Evolutionary conservation across 257 asterid genomes (phyloP), one percentile per base, ranked within the genome.

Genomic region (Salvia miltiorrhiza): DNA sequence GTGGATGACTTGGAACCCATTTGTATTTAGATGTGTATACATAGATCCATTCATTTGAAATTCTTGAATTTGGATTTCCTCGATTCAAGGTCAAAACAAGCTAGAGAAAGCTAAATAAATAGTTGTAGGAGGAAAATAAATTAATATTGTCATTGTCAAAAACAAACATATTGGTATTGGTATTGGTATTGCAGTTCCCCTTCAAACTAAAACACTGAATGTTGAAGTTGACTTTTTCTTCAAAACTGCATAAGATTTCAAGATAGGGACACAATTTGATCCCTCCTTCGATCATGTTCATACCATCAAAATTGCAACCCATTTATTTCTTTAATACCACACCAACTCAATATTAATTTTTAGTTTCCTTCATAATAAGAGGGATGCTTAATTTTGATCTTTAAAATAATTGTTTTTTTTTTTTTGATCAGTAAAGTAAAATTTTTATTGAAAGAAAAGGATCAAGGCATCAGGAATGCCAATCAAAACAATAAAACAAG

Each of bases 151-250:
- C n/a, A n/a, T n/a, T n/a, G n/a, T n/a, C n/a, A n/a, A n/a, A n/a
- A n/a, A n/a, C n/a, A n/a, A n/a, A n/a, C n/a, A n/a, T n/a, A 3
- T 40, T 40, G 45, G n/a, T 40, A 40, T 40, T 30, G 35, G 35
- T 30, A n/a, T n/a, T 30, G 35, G 5, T 33, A 33, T 11, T 59
- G 16, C 16, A 70, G 26, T 47, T 60, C 9, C 63, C 37, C 57
- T 62, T 73, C 72, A 64, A 73, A 73, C 72, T 43, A 65, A 9
- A 64, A 65, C 62, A 45, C 24, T 45, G 23, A 16, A 65, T 64
- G 14, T 44, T 33, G 45, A 43, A 7, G 45, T 65, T 44, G 54
- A 48, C 55, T 66, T 59, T 45, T 57, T 66, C 59, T 47, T 66
- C 9, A 48, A 21, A 21, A 61, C 2, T 12, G 13, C n/a, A 32